Percentiles rank a stretch among this genome's conserved stretches.
Evolutionary conservation across 2,329 filamentous ascomycete genomes (phyloP).

Genomic region (Fusarium napiforme): DNA sequence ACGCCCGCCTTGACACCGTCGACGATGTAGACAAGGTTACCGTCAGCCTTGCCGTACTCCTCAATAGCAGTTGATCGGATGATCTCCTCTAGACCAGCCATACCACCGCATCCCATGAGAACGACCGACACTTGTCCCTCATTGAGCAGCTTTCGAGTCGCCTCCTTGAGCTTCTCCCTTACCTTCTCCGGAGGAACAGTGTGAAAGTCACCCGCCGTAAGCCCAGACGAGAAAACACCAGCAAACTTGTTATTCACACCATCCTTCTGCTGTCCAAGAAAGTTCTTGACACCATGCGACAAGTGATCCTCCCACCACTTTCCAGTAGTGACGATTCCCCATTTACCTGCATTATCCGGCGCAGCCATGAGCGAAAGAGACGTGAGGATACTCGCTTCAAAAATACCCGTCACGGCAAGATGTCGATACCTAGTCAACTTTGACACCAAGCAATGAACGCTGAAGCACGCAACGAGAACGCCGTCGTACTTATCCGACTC

Average conservation of each 20-base stretch:
- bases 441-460: conserved; percentile 80
- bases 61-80: conserved; percentile 77
- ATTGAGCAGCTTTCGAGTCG: conserved; percentile 73
- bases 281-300: conserved; percentile 68
- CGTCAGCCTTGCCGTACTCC: conserved; percentile 69
- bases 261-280: conserved; percentile 64
- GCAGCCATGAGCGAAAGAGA: conserved; percentile 63
- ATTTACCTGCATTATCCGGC: conserved; percentile 57
- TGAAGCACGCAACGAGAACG: conserved; percentile 91
- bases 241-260: conserved; percentile 67
- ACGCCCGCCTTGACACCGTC: conserved; percentile 82
- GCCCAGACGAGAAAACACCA: conserved; percentile 83
- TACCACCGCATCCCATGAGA: conserved; percentile 89
- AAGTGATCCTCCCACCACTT: conserved; percentile 84
- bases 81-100: conserved; percentile 84
- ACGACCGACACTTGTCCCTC: conserved; percentile 71
- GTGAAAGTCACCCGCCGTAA: conserved; percentile 85
- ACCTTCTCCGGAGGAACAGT: conserved; percentile 73
- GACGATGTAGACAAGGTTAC: conserved; percentile 71
- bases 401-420: conserved; percentile 71
- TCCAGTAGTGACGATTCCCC: conserved; percentile 91
- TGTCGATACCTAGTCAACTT: conserved; percentile 58
- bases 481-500: conserved; percentile 68
- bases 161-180: conserved; percentile 71
- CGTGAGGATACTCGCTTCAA: conserved; percentile 81